phyloP scores from a whole-genome alignment of 176 grass and related monocot species.

The Oryza punctata region DNA sequence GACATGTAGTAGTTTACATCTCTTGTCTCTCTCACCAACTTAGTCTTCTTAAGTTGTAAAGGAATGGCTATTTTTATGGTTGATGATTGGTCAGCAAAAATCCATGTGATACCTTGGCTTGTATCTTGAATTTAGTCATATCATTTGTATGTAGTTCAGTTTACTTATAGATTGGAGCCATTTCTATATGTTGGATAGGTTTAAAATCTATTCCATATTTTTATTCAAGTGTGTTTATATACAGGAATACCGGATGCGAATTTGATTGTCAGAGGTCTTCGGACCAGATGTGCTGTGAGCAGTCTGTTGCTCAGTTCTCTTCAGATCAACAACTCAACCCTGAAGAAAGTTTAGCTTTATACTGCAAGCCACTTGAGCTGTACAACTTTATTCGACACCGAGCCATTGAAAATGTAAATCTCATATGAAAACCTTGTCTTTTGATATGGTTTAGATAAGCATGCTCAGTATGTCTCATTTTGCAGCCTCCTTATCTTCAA shows the following conservation, averaged over 20 bases:
- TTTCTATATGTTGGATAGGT: slow-evolving; percentile 3
- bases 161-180: slow-evolving; percentile 15
- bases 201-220: slow-evolving; percentile 22
- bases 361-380: slow-evolving; percentile 64
- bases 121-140: slow-evolving; percentile 5
- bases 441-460: slow-evolving; percentile 21
- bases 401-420: slow-evolving; percentile 59
- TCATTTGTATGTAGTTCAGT: slow-evolving; percentile 11
- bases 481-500: slow-evolving; percentile 86
- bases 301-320: slow-evolving; percentile 45
- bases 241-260: slow-evolving; percentile 53
- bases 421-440: slow-evolving; percentile 14
- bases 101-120: neutral
- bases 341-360: slow-evolving; percentile 63
- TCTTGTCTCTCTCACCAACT: neutral
- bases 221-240: slow-evolving; percentile 17
- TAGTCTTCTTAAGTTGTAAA: neutral
- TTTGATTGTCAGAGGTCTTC: slow-evolving; percentile 52
- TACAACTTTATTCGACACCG: slow-evolving; percentile 67
- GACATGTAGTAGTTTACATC: neutral
- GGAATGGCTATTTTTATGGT: neutral
- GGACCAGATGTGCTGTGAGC: slow-evolving; percentile 63
- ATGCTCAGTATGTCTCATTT: slow-evolving; percentile 2
- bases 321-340: slow-evolving; percentile 63
- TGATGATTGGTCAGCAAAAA: neutral